These are phyloP conservation scores for Carex parvula DNA, from an alignment of 176 grass and related monocot species.

Conservation along the genomic window DNA sequence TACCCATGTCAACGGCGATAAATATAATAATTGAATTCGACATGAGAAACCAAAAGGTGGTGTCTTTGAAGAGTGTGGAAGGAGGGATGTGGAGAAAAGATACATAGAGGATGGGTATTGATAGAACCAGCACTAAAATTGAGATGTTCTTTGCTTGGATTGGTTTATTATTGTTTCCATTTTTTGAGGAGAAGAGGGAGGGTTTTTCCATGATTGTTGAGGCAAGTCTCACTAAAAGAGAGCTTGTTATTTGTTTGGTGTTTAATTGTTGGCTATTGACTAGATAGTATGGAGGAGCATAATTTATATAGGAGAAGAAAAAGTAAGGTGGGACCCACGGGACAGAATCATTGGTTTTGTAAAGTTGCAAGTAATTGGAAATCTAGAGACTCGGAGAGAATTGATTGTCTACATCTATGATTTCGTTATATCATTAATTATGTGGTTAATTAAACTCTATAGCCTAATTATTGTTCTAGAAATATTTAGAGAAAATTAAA, in stretches of 20 bases:
- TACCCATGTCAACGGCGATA: slow-evolving; percentile 79
- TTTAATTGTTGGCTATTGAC: neutral
- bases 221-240: neutral
- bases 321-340: neutral
- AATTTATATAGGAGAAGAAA: slow-evolving; percentile 25
- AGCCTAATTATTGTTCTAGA: neutral
- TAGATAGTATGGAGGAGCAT: neutral
- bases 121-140: slow-evolving; percentile 74
- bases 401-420: neutral
- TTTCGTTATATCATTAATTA: neutral
- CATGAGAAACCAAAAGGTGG: slow-evolving; percentile 99
- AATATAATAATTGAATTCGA: slow-evolving; percentile 93
- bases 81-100: slow-evolving; percentile 82
- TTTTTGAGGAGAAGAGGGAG: neutral
- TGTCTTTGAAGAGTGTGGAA: slow-evolving; percentile 65
- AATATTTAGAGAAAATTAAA: neutral
- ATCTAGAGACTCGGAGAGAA: slow-evolving; percentile 25
- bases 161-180: slow-evolving; percentile 7
- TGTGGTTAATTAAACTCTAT: no score
- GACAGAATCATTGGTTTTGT: slow-evolving; percentile 15
- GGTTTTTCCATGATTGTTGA: slow-evolving; percentile 20
- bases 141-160: slow-evolving; percentile 47
- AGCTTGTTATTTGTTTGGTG: neutral
- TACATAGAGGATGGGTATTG: slow-evolving; percentile 75
- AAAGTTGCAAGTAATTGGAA: neutral